These are phyloP conservation scores for Solanum chiquidenum DNA, from an alignment of 257 asterid species.

Conservation along the genomic window DNA sequence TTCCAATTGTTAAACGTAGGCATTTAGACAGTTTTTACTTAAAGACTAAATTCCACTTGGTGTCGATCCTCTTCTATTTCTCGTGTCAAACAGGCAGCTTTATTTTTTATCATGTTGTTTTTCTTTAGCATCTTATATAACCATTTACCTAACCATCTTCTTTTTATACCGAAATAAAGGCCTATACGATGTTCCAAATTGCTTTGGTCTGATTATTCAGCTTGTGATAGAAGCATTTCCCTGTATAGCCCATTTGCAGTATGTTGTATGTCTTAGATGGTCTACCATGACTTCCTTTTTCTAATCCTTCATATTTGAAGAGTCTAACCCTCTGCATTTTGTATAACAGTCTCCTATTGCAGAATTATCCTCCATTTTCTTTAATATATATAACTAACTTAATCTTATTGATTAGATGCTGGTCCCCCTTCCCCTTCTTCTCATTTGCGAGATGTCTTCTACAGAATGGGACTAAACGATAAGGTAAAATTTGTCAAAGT, in stretches of 20 bases:
- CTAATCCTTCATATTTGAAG: not conserved
- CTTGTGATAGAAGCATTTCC: not conserved
- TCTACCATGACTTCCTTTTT: not conserved
- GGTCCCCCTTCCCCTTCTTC: conserved; percentile 96
- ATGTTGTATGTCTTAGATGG: not conserved
- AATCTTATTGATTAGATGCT: conserved; percentile 53
- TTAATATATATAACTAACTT: conserved; percentile 1
- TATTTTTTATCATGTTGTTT: not conserved
- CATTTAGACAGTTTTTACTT: not conserved
- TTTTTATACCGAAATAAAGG: not conserved
- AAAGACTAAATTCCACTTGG: not conserved
- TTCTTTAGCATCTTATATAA: not conserved
- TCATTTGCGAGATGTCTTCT: conserved; percentile 90
- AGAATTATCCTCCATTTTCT: not conserved
- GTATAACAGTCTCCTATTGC: not conserved
- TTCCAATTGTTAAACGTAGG: not conserved
- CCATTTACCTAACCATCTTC: not conserved
- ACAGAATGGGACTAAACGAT: conserved; percentile 85
- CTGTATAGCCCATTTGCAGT: not conserved
- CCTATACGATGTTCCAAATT: not conserved
- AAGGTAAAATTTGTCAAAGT: conserved; percentile 38
- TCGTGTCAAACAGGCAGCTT: not conserved
- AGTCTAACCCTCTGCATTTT: not conserved
- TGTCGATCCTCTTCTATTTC: not conserved
- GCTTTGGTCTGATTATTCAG: not conserved